These are phyloP conservation scores for Spirogloea muscicola DNA, from an alignment of 139 green algal species.

Conservation along the genomic window DNA sequence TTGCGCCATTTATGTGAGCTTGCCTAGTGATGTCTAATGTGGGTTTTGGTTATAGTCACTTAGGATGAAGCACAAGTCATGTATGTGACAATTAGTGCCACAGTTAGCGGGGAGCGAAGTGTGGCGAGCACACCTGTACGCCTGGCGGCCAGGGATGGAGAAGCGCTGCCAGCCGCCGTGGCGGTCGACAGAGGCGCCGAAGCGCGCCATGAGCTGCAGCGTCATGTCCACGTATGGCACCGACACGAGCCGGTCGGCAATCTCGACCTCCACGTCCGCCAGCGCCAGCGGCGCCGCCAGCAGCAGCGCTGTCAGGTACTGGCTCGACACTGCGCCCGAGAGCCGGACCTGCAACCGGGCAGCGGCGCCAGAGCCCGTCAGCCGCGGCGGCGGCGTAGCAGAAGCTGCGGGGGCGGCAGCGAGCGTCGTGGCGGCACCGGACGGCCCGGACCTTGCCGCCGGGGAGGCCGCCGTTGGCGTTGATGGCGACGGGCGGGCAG, in stretches of 20 bases:
- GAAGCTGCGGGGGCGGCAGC: neutral
- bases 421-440: neutral
- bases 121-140: slow-evolving; percentile 78
- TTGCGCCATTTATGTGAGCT: no score
- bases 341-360: slow-evolving; percentile 43
- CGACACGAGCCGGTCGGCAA: slow-evolving; percentile 88
- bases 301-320: slow-evolving; percentile 96
- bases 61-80: no score
- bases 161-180: slow-evolving; percentile 37
- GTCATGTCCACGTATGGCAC: slow-evolving; percentile 99
- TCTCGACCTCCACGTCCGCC: slow-evolving; percentile 69
- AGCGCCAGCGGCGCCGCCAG: slow-evolving; percentile 89
- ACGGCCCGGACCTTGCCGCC: slow-evolving; percentile 65
- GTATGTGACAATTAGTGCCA: no score
- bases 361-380: no score
- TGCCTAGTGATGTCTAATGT: no score
- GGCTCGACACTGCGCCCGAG: slow-evolving; percentile 54
- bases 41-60: no score
- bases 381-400: slow-evolving; percentile 27
- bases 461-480: slow-evolving; percentile 72
- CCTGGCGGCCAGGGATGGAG: slow-evolving; percentile 53
- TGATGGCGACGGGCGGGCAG: slow-evolving; percentile 87
- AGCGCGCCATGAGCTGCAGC: slow-evolving; percentile 89
- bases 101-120: no score
- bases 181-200: slow-evolving; percentile 48